Conservation (phyloP, 1,139 yeast genomes). For the Magnusiomyces ingens region DNA sequence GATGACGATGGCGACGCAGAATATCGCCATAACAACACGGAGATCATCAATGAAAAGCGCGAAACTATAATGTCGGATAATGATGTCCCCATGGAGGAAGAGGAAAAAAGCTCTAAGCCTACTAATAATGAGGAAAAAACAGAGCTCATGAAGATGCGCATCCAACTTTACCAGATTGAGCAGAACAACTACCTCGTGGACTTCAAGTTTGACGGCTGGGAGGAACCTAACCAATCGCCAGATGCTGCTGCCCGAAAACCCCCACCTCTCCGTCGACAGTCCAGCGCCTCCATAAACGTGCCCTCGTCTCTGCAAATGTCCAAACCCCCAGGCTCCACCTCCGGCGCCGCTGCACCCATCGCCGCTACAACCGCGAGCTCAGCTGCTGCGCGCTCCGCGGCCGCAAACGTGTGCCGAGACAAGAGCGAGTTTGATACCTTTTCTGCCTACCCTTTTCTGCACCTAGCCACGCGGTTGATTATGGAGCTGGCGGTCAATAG, state of each 20-base stretch:
- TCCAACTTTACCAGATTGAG: slow-evolving; percentile 90
- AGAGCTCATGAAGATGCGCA: slow-evolving; percentile 95
- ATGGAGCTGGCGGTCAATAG: slow-evolving; percentile 95
- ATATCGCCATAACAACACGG: slow-evolving; percentile 5
- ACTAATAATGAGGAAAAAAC: slow-evolving; percentile 36
- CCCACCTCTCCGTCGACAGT: not conserved
- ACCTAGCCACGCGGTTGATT: slow-evolving; percentile 82
- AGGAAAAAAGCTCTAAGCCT: not conserved
- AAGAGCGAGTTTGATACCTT: slow-evolving; percentile 48
- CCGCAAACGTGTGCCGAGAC: slow-evolving; percentile 16
- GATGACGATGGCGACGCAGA: not conserved
- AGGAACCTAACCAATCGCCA: slow-evolving; percentile 28
- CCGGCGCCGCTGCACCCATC: not conserved
- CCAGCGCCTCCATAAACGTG: not conserved
- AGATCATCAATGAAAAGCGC: not conserved
- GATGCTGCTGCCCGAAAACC: not conserved
- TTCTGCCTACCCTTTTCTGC: slow-evolving; percentile 91
- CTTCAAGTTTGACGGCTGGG: slow-evolving; percentile 98
- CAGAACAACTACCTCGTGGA: slow-evolving; percentile 94
- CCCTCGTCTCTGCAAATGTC: slow-evolving; percentile 6
- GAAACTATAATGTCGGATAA: not conserved
- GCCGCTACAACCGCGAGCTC: not conserved
- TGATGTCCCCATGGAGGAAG: not conserved
- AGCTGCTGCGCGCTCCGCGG: slow-evolving; percentile 2
- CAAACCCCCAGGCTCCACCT: not conserved